These are phyloP conservation scores for Trichosphaerium sp. DNA, from an alignment of 78 protist species.

Conservation along the genomic window DNA sequence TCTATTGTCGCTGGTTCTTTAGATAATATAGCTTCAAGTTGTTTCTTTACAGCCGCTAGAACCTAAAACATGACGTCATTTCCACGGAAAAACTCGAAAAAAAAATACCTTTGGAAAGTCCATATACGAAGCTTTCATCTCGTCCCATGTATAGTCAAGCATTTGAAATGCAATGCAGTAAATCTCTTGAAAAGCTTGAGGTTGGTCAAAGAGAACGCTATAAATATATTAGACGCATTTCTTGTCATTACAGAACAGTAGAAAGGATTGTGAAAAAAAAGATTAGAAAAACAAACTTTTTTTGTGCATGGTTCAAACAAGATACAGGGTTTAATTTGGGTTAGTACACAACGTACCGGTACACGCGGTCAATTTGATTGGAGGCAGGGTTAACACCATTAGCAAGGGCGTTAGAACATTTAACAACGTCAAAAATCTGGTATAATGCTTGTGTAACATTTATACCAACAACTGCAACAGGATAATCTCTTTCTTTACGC, in stretches of 20 bases:
- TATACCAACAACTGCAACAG: slow-evolving; percentile 30
- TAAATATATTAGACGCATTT: slow-evolving; percentile 6
- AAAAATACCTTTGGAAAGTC: slow-evolving; percentile 19
- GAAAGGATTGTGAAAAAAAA: no score
- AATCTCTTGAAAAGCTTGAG: slow-evolving; percentile 29
- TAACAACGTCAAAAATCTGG: slow-evolving; percentile 3
- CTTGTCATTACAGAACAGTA: no score
- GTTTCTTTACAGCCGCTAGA: slow-evolving; percentile 22
- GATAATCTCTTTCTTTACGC: slow-evolving; percentile 32
- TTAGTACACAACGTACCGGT: no score
- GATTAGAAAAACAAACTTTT: no score
- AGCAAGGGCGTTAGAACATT: no score
- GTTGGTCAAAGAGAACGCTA: slow-evolving; percentile 21
- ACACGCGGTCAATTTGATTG: no score
- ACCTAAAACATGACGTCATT: no score
- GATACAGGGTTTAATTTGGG: no score
- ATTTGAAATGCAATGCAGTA: slow-evolving; percentile 34
- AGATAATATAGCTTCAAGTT: slow-evolving; percentile 7
- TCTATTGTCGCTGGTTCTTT: slow-evolving; percentile 24
- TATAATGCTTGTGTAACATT: background rate
- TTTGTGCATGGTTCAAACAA: no score
- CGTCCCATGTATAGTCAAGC: slow-evolving; percentile 34
- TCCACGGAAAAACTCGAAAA: no score
- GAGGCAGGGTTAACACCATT: no score
- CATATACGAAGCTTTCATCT: slow-evolving; percentile 35